These are phyloP conservation scores for Pontederia crassipes DNA, from an alignment of 176 grass and related monocot genomes.

Conservation along the genomic window DNA sequence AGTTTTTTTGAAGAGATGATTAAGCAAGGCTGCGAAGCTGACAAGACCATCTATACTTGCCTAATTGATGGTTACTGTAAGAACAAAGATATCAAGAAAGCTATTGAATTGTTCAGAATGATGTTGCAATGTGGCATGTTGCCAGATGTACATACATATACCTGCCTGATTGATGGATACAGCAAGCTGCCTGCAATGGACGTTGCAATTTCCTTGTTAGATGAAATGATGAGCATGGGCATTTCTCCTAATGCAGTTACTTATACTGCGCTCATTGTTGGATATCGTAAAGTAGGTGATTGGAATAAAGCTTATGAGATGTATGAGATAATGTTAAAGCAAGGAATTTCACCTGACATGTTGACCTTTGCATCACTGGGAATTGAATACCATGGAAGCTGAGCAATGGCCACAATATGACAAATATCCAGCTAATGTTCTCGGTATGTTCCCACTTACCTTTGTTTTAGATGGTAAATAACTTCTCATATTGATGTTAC, in stretches of 20 bases:
- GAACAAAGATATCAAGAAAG: constrained; percentile 44
- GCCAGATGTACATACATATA: constrained; percentile 17
- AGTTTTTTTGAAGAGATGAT: constrained; percentile 23
- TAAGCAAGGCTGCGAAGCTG: constrained; percentile 5
- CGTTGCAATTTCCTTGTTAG: constrained; percentile 13
- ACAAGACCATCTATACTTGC: constrained; percentile 41
- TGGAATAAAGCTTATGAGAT: constrained; percentile 30
- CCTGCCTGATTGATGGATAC: constrained; percentile 32
- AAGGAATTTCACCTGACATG: constrained; percentile 25
- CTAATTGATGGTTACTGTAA: constrained; percentile 53
- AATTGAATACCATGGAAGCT: not conserved
- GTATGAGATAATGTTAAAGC: constrained; percentile 26
- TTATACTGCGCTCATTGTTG: constrained; percentile 26
- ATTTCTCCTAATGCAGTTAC: constrained; percentile 25
- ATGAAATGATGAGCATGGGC: constrained; percentile 26
- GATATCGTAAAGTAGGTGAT: constrained; percentile 28
- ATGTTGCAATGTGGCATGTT: constrained; percentile 25
- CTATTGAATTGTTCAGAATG: constrained; percentile 32
- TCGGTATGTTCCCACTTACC: no score
- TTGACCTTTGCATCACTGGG: constrained; percentile 9
- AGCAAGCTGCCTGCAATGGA: constrained; percentile 24
- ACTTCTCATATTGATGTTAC: no score
- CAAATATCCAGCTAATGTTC: no score
- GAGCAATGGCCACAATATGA: no score
- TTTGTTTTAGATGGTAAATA: no score